These are phyloP conservation scores for Trichoderma lentiforme DNA, from an alignment of 2,329 filamentous ascomycete species.

Conservation along the genomic window DNA sequence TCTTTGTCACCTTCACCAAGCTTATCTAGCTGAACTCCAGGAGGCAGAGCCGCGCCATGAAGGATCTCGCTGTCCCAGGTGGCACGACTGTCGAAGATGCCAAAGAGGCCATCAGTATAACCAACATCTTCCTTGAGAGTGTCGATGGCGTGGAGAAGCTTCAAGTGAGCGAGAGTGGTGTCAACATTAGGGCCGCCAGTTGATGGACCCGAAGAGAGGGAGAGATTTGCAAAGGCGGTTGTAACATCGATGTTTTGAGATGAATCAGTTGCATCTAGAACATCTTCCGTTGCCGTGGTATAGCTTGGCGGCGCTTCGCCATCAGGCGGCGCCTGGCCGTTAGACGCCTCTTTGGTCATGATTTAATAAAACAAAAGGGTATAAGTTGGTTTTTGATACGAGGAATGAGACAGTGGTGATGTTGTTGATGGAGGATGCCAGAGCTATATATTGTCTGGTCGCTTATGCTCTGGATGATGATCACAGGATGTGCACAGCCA, in stretches of 20 bases:
- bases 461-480: background rate
- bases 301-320: conserved; percentile 3
- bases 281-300: background rate
- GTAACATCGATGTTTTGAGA: conserved; percentile 7
- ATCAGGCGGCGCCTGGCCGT: background rate
- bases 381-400: background rate
- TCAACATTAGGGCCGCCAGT: conserved; percentile 30
- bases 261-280: background rate
- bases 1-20: conserved; percentile 31
- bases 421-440: background rate
- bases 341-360: background rate
- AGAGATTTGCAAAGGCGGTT: conserved; percentile 1
- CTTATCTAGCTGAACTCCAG: conserved; percentile 19
- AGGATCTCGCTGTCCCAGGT: conserved; percentile 18
- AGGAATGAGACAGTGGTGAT: background rate
- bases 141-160: conserved; percentile 66
- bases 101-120: conserved; percentile 64
- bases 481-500: background rate
- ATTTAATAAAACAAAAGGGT: background rate
- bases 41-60: conserved; percentile 13
- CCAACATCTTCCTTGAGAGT: conserved; percentile 66
- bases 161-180: conserved; percentile 69
- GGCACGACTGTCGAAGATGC: conserved; percentile 51
- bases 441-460: background rate
- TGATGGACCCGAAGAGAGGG: background rate